Evolutionary conservation across 2,329 filamentous ascomycete species (phyloP).

Genomic region (Xylariaceae sp.): DNA sequence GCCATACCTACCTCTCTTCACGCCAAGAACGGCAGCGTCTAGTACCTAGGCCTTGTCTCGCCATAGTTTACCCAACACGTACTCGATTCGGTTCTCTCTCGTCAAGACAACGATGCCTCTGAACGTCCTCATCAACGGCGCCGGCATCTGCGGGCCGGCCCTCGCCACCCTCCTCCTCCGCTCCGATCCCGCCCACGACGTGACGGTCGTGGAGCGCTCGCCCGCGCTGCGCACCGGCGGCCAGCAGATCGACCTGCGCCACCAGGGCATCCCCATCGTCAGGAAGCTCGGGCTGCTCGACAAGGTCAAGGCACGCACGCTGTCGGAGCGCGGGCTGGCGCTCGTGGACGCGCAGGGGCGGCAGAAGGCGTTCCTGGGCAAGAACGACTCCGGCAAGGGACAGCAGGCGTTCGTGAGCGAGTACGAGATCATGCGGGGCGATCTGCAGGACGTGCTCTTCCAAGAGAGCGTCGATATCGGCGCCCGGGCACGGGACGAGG

Average conservation of each 20-base stretch:
- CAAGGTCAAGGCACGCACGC: conserved; percentile 30
- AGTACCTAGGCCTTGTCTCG: too few relatives aligned
- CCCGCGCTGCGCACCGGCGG: conserved; percentile 33
- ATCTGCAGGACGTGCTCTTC: conserved; percentile 48
- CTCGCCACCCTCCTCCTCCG: conserved; percentile 38
- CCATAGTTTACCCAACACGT: too few relatives aligned
- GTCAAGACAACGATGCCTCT: conserved; percentile 22
- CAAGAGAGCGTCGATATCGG: conserved; percentile 22
- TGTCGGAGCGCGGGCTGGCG: conserved; percentile 44
- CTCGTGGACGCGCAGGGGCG: conserved; percentile 39
- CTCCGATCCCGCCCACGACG: conserved; percentile 29
- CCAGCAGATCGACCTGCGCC: conserved; percentile 43
- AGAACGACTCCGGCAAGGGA: conserved; percentile 37
- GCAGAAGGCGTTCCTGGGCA: conserved; percentile 33
- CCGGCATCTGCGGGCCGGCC: conserved; percentile 40
- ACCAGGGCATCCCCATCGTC: conserved; percentile 35
- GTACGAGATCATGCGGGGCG: conserved; percentile 56
- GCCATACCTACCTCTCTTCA: too few relatives aligned
- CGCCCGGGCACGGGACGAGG: not conserved
- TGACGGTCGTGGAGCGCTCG: conserved; percentile 41
- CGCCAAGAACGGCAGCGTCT: too few relatives aligned
- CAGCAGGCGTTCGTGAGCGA: conserved; percentile 47
- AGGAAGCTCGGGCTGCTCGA: conserved; percentile 36
- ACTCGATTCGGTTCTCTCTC: too few relatives aligned
- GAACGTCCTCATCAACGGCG: conserved; percentile 45